phyloP scores from a whole-genome alignment of 495 filamentous ascomycete species.

The Penicillium canescens region DNA sequence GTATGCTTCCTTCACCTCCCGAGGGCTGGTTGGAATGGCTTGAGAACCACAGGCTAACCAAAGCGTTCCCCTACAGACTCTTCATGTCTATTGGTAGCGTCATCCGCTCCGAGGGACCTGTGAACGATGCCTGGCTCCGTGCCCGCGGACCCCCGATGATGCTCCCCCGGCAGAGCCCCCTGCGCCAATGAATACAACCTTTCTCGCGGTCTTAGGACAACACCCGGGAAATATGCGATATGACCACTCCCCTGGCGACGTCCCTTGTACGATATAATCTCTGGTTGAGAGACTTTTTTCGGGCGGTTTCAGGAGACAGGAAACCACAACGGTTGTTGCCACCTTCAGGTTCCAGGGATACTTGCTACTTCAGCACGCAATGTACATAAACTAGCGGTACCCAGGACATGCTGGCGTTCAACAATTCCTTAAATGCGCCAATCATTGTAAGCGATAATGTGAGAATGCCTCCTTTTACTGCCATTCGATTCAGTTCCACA shows the following conservation, averaged over 20 bases:
- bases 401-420: conserved; percentile 6
- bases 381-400: conserved; percentile 13
- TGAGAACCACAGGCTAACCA: conserved; percentile 15
- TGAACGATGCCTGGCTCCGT: conserved; percentile 50
- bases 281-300: conserved; percentile 11
- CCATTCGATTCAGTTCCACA: background rate
- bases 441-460: conserved; percentile 1
- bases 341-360: conserved; percentile 1
- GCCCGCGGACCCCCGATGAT: conserved; percentile 49
- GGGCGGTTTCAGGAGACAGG: conserved; percentile 14
- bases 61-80: conserved; percentile 57
- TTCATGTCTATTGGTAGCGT: conserved; percentile 99
- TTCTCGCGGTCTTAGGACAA: conserved; percentile 4
- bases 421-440: background rate
- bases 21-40: background rate
- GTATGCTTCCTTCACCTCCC: conserved; percentile 48
- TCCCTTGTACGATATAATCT: conserved; percentile 40
- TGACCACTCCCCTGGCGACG: conserved; percentile 22
- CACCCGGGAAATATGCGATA: conserved; percentile 23
- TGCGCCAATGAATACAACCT: conserved; percentile 31
- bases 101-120: conserved; percentile 77
- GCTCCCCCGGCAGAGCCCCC: conserved; percentile 43
- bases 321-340: background rate
- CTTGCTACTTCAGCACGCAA: conserved; percentile 1
- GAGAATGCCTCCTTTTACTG: background rate